Percentiles rank a stretch among this genome's conserved stretches.
phyloP scores from a whole-genome alignment of 495 filamentous ascomycete genomes.

The Bryoglossum gracile region DNA sequence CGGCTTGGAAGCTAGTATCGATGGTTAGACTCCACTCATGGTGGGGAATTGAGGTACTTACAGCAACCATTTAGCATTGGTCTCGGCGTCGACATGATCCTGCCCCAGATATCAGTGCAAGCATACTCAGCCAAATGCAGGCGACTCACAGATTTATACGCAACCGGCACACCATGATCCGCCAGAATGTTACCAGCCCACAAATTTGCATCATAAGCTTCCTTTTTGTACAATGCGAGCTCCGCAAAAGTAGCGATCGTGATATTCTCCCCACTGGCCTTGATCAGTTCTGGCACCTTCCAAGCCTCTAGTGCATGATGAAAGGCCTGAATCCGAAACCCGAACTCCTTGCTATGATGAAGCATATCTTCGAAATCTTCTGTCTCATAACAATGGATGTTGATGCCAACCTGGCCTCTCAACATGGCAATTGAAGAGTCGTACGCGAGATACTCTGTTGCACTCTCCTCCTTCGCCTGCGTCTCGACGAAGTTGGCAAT shows the following conservation, averaged over 20 bases:
- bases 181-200: slow-evolving; percentile 54
- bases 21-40: slow-evolving; percentile 13
- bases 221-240: slow-evolving; percentile 57
- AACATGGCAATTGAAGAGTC: slow-evolving; percentile 52
- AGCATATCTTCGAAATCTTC: slow-evolving; percentile 57
- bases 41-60: slow-evolving; percentile 21
- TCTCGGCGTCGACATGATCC: slow-evolving; percentile 33
- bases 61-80: slow-evolving; percentile 37
- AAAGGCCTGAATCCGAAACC: slow-evolving; percentile 52
- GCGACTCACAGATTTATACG: slow-evolving; percentile 34
- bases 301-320: slow-evolving; percentile 59
- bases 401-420: slow-evolving; percentile 52
- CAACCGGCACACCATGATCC: slow-evolving; percentile 48
- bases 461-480: slow-evolving; percentile 6
- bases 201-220: slow-evolving; percentile 51
- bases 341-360: slow-evolving; percentile 57
- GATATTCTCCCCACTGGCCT: slow-evolving; percentile 36
- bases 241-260: slow-evolving; percentile 52
- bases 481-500: slow-evolving; percentile 14
- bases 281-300: slow-evolving; percentile 51
- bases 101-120: slow-evolving; percentile 1
- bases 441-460: slow-evolving; percentile 43
- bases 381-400: slow-evolving; percentile 61
- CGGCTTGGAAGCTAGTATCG: slow-evolving; percentile 50
- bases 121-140: no score